These are phyloP conservation scores for Rhodomyrtus tomentosa DNA, from an alignment of 345 rosid genomes.

Conservation along the genomic window DNA sequence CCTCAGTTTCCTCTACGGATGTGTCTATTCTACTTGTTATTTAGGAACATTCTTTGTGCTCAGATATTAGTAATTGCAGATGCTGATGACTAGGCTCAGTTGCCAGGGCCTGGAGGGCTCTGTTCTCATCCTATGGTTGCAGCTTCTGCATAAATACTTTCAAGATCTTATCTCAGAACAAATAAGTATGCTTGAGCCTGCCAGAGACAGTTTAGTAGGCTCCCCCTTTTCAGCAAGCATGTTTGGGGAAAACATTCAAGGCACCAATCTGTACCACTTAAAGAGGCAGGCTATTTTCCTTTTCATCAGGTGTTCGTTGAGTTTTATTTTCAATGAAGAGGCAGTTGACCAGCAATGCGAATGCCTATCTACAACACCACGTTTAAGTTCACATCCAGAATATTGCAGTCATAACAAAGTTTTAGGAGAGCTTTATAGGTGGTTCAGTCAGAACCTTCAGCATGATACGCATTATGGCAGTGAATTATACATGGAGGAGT, in stretches of 20 bases:
- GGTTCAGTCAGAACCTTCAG: constrained; percentile 47
- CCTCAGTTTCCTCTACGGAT: not conserved
- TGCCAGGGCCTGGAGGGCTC: constrained; percentile 24
- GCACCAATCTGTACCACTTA: constrained; percentile 29
- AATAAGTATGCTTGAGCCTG: constrained; percentile 9
- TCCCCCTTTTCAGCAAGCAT: constrained; percentile 56
- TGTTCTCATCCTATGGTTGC: constrained; percentile 52
- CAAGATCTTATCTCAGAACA: constrained; percentile 36
- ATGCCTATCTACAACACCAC: constrained; percentile 9
- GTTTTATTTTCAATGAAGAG: constrained; percentile 30
- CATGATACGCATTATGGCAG: constrained; percentile 10
- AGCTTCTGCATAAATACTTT: constrained; percentile 49
- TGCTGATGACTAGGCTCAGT: constrained; percentile 70
- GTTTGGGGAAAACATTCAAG: constrained; percentile 19
- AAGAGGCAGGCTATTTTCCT: constrained; percentile 59
- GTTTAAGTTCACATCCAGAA: constrained; percentile 7
- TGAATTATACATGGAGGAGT: constrained; percentile 28
- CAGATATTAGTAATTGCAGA: constrained; percentile 33
- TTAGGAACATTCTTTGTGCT: not conserved
- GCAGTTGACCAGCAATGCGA: constrained; percentile 19
- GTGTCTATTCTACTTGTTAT: not conserved
- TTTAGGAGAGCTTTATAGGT: constrained; percentile 36
- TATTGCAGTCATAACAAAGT: constrained; percentile 32
- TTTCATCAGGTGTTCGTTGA: constrained; percentile 57
- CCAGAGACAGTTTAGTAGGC: constrained; percentile 45